phyloP scores from a whole-genome alignment of 345 rosid genomes.

The Punica granatum region DNA sequence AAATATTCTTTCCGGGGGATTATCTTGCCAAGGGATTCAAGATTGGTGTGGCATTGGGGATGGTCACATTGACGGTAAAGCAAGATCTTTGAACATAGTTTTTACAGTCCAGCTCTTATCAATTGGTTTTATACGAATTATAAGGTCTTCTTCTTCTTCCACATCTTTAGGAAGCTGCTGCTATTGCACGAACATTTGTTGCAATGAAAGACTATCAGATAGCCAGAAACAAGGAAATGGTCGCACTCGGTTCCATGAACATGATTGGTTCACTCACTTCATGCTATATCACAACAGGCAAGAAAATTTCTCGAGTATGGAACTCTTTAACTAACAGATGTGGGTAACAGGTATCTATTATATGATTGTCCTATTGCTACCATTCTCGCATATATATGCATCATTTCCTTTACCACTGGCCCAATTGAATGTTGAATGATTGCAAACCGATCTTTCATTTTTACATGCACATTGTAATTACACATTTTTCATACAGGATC shows the following conservation, averaged over 20 bases:
- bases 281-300: conserved; percentile 26
- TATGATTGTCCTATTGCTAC: no score
- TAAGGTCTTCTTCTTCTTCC: background rate
- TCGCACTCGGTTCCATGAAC: conserved; percentile 37
- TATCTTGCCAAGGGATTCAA: conserved; percentile 12
- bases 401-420: no score
- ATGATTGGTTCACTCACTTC: conserved; percentile 28
- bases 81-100: background rate
- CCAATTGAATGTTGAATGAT: no score
- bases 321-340: no score
- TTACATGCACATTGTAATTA: no score
- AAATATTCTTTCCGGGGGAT: conserved; percentile 13
- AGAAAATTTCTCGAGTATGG: no score
- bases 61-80: conserved; percentile 16
- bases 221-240: conserved; percentile 41
- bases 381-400: no score
- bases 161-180: conserved; percentile 30
- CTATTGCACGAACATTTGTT: conserved; percentile 36
- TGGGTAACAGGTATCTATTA: no score
- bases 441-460: no score
- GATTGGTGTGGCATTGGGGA: conserved; percentile 13
- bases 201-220: conserved; percentile 26
- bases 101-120: background rate
- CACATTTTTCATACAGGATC: conserved; percentile 14
- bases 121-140: background rate